These are phyloP conservation scores for Fusarium sp. DNA, from an alignment of 2,329 filamentous ascomycete species.

Conservation along the genomic window DNA sequence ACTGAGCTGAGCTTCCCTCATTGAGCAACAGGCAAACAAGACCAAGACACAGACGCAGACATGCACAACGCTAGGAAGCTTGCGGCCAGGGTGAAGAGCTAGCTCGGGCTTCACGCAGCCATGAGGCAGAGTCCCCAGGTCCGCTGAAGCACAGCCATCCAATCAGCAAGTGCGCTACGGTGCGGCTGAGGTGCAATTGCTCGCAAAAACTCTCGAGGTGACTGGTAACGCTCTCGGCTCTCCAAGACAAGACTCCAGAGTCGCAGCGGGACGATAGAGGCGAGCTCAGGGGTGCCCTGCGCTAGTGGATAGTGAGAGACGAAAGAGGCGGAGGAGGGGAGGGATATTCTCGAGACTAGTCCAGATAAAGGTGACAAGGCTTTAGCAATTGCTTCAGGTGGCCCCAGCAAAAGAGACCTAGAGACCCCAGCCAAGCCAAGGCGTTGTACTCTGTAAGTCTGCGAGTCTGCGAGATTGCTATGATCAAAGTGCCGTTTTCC, in stretches of 20 bases:
- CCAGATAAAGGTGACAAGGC: constrained; percentile 27
- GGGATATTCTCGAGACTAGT: constrained; percentile 10
- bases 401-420: neutral
- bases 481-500: constrained; percentile 28
- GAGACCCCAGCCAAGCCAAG: constrained; percentile 6
- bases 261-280: constrained; percentile 12
- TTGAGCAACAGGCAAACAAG: constrained; percentile 21
- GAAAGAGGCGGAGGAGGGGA: constrained; percentile 21
- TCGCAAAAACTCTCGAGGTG: constrained; percentile 24
- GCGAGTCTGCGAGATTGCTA: constrained; percentile 18
- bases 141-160: constrained; percentile 12
- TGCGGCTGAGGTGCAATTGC: constrained; percentile 45
- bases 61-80: constrained; percentile 38
- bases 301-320: constrained; percentile 4
- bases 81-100: constrained; percentile 29
- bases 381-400: constrained; percentile 29
- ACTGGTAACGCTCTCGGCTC: constrained; percentile 7
- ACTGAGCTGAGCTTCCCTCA: constrained; percentile 19
- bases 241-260: constrained; percentile 21
- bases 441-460: neutral
- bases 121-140: constrained; percentile 40
- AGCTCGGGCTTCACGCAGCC: constrained; percentile 30
- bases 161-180: constrained; percentile 31
- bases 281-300: constrained; percentile 21
- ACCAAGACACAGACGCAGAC: constrained; percentile 15